Conservation (phyloP, 306 rosid species). For the Abrus precatorius region DNA sequence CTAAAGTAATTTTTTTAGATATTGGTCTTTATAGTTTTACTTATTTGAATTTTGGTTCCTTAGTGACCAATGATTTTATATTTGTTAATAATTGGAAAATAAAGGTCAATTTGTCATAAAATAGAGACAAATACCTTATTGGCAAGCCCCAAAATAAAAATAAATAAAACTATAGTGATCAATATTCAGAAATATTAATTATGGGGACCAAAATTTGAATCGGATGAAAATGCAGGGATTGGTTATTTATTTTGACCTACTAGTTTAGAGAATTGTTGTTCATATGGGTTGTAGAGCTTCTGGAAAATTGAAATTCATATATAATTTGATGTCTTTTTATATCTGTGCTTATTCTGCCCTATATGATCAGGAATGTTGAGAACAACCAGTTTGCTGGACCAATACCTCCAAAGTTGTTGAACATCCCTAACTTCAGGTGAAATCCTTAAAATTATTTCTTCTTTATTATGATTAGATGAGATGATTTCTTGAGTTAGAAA, state of each 20-base stretch:
- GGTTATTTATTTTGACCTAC: conserved; percentile 20
- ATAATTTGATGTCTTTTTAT: conserved; percentile 23
- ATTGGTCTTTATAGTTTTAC: not conserved
- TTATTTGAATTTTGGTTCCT: conserved; percentile 24
- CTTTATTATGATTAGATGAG: conserved; percentile 41
- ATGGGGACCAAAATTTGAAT: not conserved
- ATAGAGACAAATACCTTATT: conserved; percentile 5
- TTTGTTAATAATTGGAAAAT: not conserved
- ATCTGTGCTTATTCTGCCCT: conserved; percentile 30
- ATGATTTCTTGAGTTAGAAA: conserved; percentile 27
- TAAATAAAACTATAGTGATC: not conserved
- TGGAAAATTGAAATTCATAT: conserved; percentile 11
- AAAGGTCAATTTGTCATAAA: not conserved
- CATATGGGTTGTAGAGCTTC: conserved; percentile 14
- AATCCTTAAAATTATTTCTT: conserved; percentile 39
- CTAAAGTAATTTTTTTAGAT: not conserved
- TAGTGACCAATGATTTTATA: conserved; percentile 1
- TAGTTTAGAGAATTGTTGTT: conserved; percentile 28
- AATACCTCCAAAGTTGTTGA: conserved; percentile 81
- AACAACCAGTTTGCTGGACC: conserved; percentile 82
- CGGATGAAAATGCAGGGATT: not conserved
- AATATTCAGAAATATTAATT: conserved; percentile 15
- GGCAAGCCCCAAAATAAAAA: not conserved
- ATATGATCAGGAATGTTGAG: conserved; percentile 84
- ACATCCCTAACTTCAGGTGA: conserved; percentile 78